Evolutionary conservation across 768 basidiomycete species (phyloP).

Genomic region (Lactarius psammicola): DNA sequence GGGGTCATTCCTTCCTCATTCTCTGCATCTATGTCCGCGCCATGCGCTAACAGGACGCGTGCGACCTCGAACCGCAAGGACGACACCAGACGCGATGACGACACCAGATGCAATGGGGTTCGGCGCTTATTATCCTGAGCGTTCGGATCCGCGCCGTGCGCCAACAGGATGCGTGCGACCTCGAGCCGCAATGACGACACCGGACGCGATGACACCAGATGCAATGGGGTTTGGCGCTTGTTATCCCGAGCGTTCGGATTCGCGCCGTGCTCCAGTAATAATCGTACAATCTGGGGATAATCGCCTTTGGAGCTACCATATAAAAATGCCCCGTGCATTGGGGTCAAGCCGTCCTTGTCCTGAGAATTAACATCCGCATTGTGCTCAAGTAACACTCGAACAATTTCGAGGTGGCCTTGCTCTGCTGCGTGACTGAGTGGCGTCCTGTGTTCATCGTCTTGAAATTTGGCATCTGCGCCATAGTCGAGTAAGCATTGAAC

Average conservation of each 20-base stretch:
- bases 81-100: too few relatives aligned
- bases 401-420: background rate
- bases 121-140: too few relatives aligned
- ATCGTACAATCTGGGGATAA: background rate
- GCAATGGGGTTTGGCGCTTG: background rate
- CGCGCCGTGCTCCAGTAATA: background rate
- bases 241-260: background rate
- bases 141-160: background rate
- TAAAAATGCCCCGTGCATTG: background rate
- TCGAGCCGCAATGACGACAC: background rate
- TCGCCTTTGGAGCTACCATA: background rate
- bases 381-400: background rate
- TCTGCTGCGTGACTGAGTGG: background rate
- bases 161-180: background rate
- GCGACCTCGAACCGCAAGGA: too few relatives aligned
- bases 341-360: background rate
- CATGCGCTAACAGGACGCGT: too few relatives aligned
- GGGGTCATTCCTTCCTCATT: too few relatives aligned
- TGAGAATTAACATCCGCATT: background rate
- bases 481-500: too few relatives aligned
- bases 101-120: too few relatives aligned
- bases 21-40: too few relatives aligned
- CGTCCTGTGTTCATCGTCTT: background rate
- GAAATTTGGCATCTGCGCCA: background rate
- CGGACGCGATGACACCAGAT: background rate